Evolutionary conservation across 2,329 filamentous ascomycete genomes (phyloP), one percentile per base, ranked within the genome.

Genomic region (Neodidymelliopsis sp.): DNA sequence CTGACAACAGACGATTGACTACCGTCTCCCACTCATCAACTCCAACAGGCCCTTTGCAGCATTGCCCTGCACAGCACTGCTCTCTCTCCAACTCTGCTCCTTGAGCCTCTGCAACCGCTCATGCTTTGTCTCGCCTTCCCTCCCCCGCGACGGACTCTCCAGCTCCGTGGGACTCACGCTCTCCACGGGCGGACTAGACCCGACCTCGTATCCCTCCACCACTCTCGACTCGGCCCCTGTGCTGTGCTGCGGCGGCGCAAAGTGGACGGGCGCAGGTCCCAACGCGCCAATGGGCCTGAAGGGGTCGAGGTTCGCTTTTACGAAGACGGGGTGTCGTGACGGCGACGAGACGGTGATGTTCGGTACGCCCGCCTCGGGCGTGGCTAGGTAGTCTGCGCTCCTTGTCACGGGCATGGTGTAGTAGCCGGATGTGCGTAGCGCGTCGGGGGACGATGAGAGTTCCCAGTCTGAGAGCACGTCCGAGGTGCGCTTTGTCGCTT

Each of bases 401-500:
- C 11, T 33, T 6, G 53, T 54, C 49, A 63, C 50, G 53, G 63
- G 42, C 15, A 63, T 58, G 13, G 60, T 60, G n/a, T 19, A 28
- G 10, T 15, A 24, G 3, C 24, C 11, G 2, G 34, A 44, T 19
- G 47, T 40, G 19, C 47, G 47, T 20, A 41, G 47, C 31, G 56
- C 49, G 53, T 61, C 37, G 16, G 58, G 51, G 10, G 56, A 59
- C 12, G 54, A 58, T 2, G 62, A 59, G 22, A 58, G 35, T 24
- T 71, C 61, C 36, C 60, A 68, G 11, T 56, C 59, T 5, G 68
- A 66, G 9, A 74, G 66, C 29, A 91, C 82, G 74, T 45, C 84
- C 78, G 53, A 90, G 79, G 62, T 55, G 1, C 87, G 85, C 20
- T 89, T 79, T 48, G 82, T 75, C 43, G 84, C 81, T 71, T 92